Conservation (phyloP, 345 rosid genomes). For the Eucalyptus sideroxylon region DNA sequence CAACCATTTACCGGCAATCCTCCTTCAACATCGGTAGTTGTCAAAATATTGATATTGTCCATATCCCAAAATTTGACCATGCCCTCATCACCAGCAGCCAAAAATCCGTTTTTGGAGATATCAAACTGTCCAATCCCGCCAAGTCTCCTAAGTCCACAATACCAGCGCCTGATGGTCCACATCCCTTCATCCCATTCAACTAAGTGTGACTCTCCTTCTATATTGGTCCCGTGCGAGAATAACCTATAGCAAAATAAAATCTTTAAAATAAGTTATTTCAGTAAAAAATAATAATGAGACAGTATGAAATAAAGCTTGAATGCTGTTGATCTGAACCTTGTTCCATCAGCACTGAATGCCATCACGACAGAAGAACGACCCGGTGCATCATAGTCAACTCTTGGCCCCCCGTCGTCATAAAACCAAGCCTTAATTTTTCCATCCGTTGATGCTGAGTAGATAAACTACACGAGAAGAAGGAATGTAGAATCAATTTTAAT, state of each 20-base stretch:
- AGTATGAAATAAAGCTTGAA: not conserved
- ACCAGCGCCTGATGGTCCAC: conserved; percentile 47
- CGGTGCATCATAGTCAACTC: conserved; percentile 72
- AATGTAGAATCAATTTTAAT: not conserved
- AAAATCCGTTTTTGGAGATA: conserved; percentile 59
- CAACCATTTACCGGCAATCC: conserved; percentile 51
- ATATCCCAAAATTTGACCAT: conserved; percentile 77
- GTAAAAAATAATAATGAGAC: not conserved
- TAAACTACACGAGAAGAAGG: conserved; percentile 21
- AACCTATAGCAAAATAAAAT: conserved; percentile 15
- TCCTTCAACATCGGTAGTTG: conserved; percentile 63
- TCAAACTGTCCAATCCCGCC: conserved; percentile 65
- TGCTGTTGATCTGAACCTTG: conserved; percentile 28
- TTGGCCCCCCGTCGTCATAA: conserved; percentile 48
- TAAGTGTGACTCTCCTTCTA: conserved; percentile 61
- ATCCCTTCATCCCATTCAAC: conserved; percentile 81
- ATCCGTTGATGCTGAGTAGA: conserved; percentile 67
- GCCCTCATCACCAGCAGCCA: conserved; percentile 80
- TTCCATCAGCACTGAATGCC: conserved; percentile 71
- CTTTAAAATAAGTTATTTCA: not conserved
- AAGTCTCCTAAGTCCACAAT: conserved; percentile 56
- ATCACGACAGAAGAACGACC: conserved; percentile 51
- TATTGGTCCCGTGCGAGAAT: conserved; percentile 72
- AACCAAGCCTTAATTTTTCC: conserved; percentile 82
- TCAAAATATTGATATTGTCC: conserved; percentile 42